Evolutionary conservation across 148 eudicot species (phyloP), one percentile per base, ranked within the genome.

Genomic region (Salicornia ramosissima): DNA sequence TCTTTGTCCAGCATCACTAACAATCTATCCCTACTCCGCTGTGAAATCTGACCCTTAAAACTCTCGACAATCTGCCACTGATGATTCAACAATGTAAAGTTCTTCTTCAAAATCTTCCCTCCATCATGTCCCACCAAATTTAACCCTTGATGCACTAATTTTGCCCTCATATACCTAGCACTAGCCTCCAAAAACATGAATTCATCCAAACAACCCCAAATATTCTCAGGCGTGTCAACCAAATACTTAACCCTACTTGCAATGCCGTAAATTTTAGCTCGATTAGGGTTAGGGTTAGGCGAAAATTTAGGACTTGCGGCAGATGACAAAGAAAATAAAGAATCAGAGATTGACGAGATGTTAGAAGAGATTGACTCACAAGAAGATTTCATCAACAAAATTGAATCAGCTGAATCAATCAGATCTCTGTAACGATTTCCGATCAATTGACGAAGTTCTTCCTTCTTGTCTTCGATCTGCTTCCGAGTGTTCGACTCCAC

Each of bases 51-150:
- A 21, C 62, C 85, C 79, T 78, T 86, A 70, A 94, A 94, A 70
- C 99, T 91, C 83, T 88, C 93, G 6, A 94, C 99, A 73, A 94
- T 87, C 79, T 90, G 99, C 96, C 97, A 94, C 24, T 94, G 99
- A 71, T 94, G 97, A 68, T 83, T 90, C 54, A 94, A 79, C 75
- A 94, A 56, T 13, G 99, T 96, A 45, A 94, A 94, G 76, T 86
- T 79, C 74, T 70, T 90, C 33, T 82, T 78, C 53, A 90, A 74
- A 22, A 86, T 84, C 66, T 21, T 85, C 16, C 81, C 81, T 22
- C 77, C 85, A 72, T 81, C 86, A 71, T 65, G 73, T n/a, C 81
- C 76, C 4, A 71, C 61, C 56, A 70, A 82, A 75, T 73, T 79
- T 74, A 93, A 80, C 60, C 82, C 75, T 66, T 56, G 74, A 54